These are phyloP conservation scores for Paraurostyla sp. DNA, from an alignment of 73 alveolate species.

Conservation along the genomic window DNA sequence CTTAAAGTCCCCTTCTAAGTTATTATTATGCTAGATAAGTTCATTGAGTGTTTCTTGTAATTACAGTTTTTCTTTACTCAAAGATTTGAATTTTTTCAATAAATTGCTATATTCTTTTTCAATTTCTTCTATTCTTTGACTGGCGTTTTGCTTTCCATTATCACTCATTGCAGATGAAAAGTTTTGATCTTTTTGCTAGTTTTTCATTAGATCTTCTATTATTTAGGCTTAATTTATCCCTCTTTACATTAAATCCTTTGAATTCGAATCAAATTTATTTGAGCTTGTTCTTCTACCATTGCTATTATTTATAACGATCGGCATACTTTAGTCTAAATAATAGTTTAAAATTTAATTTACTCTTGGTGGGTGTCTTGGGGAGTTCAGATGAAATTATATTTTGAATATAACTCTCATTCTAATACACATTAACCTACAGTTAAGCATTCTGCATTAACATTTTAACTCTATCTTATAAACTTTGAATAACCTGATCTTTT, in stretches of 20 bases:
- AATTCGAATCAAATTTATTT: neutral
- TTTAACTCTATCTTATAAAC: conserved; percentile 19
- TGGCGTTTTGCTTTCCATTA: neutral
- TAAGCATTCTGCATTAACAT: neutral
- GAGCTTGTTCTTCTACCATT: neutral
- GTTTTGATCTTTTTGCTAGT: neutral
- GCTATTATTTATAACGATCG: neutral
- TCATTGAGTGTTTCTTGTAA: neutral
- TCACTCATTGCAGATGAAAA: too few relatives aligned
- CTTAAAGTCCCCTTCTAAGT: neutral
- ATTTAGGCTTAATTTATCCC: conserved; percentile 12
- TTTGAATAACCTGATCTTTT: neutral
- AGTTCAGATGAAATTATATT: neutral
- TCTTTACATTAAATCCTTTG: neutral
- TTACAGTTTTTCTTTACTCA: neutral
- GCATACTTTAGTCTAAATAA: neutral
- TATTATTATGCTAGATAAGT: neutral
- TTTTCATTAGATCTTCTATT: neutral
- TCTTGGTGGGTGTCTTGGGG: too few relatives aligned
- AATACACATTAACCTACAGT: neutral
- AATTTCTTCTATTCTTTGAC: neutral
- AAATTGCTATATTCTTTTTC: neutral
- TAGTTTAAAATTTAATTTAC: neutral
- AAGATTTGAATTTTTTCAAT: neutral
- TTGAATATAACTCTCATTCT: neutral